Percentiles rank a stretch among this genome's conserved stretches.
phyloP scores from a whole-genome alignment of 1,284 basidiomycete genomes.

The Thecaphora frezii region DNA sequence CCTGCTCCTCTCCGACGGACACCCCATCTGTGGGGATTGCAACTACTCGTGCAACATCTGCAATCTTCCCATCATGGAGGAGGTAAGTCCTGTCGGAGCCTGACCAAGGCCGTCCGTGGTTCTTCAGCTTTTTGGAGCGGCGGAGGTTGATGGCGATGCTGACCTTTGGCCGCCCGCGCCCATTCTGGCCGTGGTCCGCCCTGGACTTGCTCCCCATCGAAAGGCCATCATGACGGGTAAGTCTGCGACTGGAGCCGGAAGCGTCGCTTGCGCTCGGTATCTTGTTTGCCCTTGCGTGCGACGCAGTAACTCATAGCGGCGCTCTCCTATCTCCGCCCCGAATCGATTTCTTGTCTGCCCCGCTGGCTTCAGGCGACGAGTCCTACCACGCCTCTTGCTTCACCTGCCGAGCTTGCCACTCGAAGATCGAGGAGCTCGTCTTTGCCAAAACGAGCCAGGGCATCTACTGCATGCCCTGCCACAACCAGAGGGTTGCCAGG shows the following conservation, averaged over 20 bases:
- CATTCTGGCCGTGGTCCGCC: no score
- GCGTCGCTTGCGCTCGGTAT: no score
- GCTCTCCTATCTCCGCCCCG: neutral
- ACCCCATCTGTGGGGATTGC: conserved; percentile 93
- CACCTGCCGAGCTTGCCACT: conserved; percentile 91
- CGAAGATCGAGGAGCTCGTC: conserved; percentile 93
- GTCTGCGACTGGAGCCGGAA: no score
- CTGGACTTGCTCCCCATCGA: neutral
- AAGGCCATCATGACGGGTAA: conserved; percentile 91
- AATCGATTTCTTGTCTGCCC: no score
- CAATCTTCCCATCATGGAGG: conserved; percentile 36
- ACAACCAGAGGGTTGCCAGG: conserved; percentile 91
- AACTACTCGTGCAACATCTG: conserved; percentile 71
- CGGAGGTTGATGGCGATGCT: no score
- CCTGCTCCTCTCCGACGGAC: conserved; percentile 90
- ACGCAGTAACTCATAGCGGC: no score
- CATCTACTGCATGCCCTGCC: conserved; percentile 97
- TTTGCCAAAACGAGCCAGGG: conserved; percentile 98
- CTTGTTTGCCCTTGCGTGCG: no score
- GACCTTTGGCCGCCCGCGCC: no score
- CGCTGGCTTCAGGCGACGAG: conserved; percentile 80
- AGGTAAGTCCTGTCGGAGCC: conserved; percentile 10
- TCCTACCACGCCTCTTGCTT: conserved; percentile 98
- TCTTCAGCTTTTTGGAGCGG: no score
- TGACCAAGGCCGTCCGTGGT: no score